Evolutionary conservation across 2,329 filamentous ascomycete genomes (phyloP).

Genomic region (Didymella exigua): DNA sequence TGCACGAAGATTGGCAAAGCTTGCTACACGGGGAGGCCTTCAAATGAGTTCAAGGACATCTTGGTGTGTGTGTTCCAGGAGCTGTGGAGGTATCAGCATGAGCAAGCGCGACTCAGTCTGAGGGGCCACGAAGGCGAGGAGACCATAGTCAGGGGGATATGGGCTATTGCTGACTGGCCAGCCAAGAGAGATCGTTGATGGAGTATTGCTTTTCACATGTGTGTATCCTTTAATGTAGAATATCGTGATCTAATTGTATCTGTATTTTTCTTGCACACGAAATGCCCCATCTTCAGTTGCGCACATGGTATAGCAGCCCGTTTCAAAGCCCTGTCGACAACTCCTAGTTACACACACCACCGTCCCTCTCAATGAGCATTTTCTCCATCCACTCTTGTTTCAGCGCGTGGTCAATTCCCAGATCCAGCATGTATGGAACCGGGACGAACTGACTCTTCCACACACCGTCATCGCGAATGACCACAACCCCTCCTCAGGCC

Average conservation of each 20-base stretch:
- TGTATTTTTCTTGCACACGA: no score
- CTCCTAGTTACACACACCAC: neutral
- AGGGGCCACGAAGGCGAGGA: conserved; percentile 36
- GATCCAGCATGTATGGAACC: neutral
- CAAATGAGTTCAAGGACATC: conserved; percentile 31
- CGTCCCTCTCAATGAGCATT: neutral
- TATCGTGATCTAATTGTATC: no score
- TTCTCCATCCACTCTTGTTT: neutral
- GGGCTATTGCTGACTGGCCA: conserved; percentile 32
- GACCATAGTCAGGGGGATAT: conserved; percentile 53
- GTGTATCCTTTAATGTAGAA: no score
- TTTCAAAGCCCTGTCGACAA: neutral
- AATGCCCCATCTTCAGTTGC: no score
- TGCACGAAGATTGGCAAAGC: conserved; percentile 31
- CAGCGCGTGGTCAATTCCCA: neutral
- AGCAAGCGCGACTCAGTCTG: conserved; percentile 33
- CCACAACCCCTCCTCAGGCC: neutral
- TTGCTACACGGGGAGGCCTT: conserved; percentile 25
- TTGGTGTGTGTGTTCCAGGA: conserved; percentile 36
- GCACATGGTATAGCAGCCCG: no score
- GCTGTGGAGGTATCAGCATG: conserved; percentile 31
- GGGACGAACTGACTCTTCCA: neutral
- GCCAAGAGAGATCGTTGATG: conserved; percentile 3
- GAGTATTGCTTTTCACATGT: neutral
- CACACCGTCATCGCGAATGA: neutral